Evolutionary conservation across 139 green algal species (phyloP).

Genomic region (Asterochloris erici): DNA sequence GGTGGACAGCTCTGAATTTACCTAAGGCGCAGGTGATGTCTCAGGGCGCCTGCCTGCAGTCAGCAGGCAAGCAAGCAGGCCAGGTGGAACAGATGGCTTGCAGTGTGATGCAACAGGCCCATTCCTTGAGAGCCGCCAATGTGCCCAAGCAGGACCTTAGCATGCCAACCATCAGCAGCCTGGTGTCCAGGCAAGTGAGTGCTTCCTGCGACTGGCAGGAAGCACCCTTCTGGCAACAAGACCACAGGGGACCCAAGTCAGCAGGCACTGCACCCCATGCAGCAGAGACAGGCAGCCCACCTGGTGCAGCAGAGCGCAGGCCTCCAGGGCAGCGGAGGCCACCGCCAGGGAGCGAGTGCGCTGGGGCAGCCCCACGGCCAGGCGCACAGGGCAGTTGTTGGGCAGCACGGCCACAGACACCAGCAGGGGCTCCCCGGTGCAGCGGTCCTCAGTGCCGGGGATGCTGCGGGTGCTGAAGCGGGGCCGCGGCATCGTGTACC

Average conservation of each 20-base stretch:
- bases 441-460: background rate
- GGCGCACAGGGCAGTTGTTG: constrained; percentile 35
- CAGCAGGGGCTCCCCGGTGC: constrained; percentile 1
- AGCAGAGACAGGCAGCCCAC: background rate
- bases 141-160: too few species aligned
- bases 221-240: too few species aligned
- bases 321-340: constrained; percentile 33
- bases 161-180: too few species aligned
- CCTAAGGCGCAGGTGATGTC: too few species aligned
- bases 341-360: constrained; percentile 16
- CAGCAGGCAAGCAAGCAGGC: too few species aligned
- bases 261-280: background rate
- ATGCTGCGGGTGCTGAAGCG: constrained; percentile 26
- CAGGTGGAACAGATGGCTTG: too few species aligned
- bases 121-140: too few species aligned
- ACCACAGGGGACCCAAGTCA: background rate
- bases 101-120: too few species aligned
- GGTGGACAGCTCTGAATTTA: too few species aligned
- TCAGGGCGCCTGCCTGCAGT: too few species aligned
- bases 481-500: constrained; percentile 34
- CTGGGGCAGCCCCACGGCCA: constrained; percentile 21
- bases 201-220: too few species aligned
- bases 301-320: constrained; percentile 40
- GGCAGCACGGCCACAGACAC: constrained; percentile 27
- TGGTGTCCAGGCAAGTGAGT: too few species aligned